These are phyloP conservation scores for Nyctanthes arbortristis DNA, from an alignment of 257 asterid species.

Conservation along the genomic window DNA sequence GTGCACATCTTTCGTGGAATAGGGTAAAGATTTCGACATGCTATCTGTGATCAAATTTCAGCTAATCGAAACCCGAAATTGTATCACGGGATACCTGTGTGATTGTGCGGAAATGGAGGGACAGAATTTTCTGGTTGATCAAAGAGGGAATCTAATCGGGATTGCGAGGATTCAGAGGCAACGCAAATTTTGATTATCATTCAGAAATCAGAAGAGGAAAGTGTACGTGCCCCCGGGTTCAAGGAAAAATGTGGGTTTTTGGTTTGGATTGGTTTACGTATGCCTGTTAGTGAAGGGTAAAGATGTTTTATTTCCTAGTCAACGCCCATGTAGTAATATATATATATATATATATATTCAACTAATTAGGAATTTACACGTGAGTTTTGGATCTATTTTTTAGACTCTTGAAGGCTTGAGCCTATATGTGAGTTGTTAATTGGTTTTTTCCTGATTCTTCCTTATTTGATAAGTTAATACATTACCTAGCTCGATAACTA, in stretches of 20 bases:
- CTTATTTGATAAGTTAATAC: too few species aligned
- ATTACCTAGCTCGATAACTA: too few species aligned
- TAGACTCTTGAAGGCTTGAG: too few species aligned
- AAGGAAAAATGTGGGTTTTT: neutral
- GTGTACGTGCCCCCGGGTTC: neutral
- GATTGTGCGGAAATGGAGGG: constrained; percentile 1
- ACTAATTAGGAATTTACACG: too few species aligned
- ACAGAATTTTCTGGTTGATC: constrained; percentile 20
- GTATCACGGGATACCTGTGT: neutral
- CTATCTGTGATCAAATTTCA: constrained; percentile 17
- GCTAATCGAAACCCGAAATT: constrained; percentile 13
- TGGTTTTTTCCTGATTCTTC: too few species aligned
- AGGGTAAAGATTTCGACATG: constrained; percentile 84
- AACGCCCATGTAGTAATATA: too few species aligned
- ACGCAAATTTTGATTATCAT: constrained; percentile 20
- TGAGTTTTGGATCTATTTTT: too few species aligned
- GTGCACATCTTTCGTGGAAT: constrained; percentile 75
- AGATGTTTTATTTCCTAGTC: too few species aligned
- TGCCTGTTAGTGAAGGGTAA: neutral
- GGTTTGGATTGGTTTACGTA: neutral
- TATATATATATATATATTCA: too few species aligned
- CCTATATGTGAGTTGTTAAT: too few species aligned
- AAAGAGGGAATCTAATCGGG: constrained; percentile 27
- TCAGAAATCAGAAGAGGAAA: constrained; percentile 11
- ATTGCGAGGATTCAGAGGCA: constrained; percentile 18